Evolutionary conservation across 306 rosid genomes (phyloP).

Genomic region (Lathyrus sativus): DNA sequence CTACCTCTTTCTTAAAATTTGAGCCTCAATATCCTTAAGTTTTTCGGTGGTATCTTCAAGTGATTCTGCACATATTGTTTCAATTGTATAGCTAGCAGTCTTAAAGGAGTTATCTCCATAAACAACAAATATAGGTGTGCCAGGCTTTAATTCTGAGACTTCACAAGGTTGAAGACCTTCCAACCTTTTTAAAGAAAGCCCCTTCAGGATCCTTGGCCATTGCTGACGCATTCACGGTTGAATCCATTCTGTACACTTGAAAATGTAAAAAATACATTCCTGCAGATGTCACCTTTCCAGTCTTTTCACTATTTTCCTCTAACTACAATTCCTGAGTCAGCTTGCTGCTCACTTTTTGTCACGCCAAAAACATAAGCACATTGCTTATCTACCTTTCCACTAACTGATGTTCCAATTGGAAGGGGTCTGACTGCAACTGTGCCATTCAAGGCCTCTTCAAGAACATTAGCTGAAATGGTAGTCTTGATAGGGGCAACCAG

Average conservation of each 20-base stretch:
- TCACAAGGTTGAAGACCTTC: no score
- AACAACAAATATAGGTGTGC: conserved; percentile 95
- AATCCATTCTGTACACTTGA: no score
- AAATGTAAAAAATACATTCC: no score
- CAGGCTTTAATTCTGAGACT: no score
- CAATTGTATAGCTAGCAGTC: conserved; percentile 92
- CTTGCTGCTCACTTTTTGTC: conserved; percentile 91
- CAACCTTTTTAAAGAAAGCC: no score
- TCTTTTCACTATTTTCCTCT: conserved; percentile 98
- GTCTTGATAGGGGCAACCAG: conserved; percentile 99
- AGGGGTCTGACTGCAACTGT: conserved; percentile 96
- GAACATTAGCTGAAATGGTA: conserved; percentile 93
- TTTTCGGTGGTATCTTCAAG: conserved; percentile 77
- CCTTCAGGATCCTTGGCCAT: no score
- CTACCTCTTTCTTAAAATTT: conserved; percentile 90
- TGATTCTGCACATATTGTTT: conserved; percentile 79
- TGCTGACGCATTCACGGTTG: no score
- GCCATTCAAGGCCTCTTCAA: conserved; percentile 97
- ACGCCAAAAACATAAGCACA: conserved; percentile 93
- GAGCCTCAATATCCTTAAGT: conserved; percentile 83
- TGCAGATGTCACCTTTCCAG: conserved; percentile 88
- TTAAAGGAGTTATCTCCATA: conserved; percentile 98
- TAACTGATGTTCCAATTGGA: conserved; percentile 92
- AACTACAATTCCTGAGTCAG: conserved; percentile 79
- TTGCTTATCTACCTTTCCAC: conserved; percentile 99